Percentiles rank a stretch among this genome's conserved stretches.
Conservation (phyloP, 805 yeast species). For the Metschnikowia drakensbergensis region DNA sequence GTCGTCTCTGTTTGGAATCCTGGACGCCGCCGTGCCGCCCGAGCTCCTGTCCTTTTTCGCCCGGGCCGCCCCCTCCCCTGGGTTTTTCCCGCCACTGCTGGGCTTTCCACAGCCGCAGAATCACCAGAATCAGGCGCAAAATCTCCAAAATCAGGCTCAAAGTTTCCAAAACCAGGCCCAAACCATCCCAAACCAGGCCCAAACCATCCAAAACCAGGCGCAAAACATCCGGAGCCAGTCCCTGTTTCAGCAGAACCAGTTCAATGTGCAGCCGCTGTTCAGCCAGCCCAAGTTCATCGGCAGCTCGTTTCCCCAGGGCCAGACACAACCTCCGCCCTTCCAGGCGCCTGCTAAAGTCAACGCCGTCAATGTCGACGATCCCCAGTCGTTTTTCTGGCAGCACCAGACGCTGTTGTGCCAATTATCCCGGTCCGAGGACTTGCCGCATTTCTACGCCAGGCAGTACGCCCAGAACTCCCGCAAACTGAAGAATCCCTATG, state of each 20-base stretch:
- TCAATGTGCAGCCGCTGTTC: conserved; percentile 20
- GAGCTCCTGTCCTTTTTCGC: conserved; percentile 24
- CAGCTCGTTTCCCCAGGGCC: conserved; percentile 15
- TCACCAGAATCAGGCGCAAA: conserved; percentile 12
- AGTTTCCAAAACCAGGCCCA: conserved; percentile 15
- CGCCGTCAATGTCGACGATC: conserved; percentile 33
- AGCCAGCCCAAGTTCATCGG: conserved; percentile 20
- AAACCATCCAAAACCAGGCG: neutral
- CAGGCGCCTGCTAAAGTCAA: conserved; percentile 24
- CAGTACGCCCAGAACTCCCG: conserved; percentile 70
- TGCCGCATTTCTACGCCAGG: conserved; percentile 81
- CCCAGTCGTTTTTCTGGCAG: conserved; percentile 60
- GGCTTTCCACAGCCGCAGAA: conserved; percentile 30
- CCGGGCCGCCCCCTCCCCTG: conserved; percentile 20
- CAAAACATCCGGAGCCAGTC: conserved; percentile 8
- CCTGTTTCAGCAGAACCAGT: conserved; percentile 13
- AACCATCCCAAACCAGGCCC: neutral
- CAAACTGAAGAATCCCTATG: conserved; percentile 38
- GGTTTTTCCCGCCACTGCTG: conserved; percentile 21
- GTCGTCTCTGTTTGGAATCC: conserved; percentile 5
- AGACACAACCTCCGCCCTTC: conserved; percentile 23
- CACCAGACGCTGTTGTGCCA: conserved; percentile 74
- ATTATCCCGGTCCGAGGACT: conserved; percentile 57
- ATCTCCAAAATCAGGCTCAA: neutral
- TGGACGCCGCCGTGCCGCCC: conserved; percentile 14